Evolutionary conservation across 352 stramenopile species (phyloP), one percentile per base, ranked within the genome.

Genomic region (Pythium pyrilobum): DNA sequence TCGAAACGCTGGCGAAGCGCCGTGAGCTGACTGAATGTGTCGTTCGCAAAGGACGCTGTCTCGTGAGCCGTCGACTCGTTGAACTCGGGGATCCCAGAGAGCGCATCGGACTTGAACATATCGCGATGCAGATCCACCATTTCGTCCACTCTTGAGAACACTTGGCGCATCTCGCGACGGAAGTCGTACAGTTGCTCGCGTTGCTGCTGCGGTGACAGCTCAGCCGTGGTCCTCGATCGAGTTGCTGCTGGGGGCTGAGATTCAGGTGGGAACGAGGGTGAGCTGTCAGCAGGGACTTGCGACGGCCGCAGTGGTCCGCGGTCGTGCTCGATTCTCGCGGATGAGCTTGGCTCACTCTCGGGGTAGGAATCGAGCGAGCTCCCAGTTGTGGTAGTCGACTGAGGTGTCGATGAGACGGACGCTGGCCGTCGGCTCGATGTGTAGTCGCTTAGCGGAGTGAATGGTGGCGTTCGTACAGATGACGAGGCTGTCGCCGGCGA

Each of bases 41-140:
- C 44, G 11, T 2, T 65, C 1, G 73, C 66, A 29, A 79, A 62
- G 18, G 51, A 34, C 27, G 75, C 67, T 0, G 64, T 65, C 41
- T 89, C 61, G 12, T 58, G 9, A 2, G 69, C 57, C 3, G 64
- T 38, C 2, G 58, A 33, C 0, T 12, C 6, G 13, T 78, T 58
- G 25, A 69, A 71, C 0, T 69, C 31, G 0, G 75, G 73, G 0
- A 62, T 59, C 0, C 73, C 73, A 3, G 69, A 78, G 2, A 67
- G 62, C 32, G 63, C 65, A 50, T 89, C 71, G 0, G 62, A 66
- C 48, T 76, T 74, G 62, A 89, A 89, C 7, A 82, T 59, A 9
- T 81, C 74, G 2, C 75, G 71, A 43, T 85, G 78, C 8, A 66
- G 40, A 24, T 87, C 78, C 2, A 85, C 70, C 73, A 89, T 82